Conservation (phyloP, 2,329 filamentous ascomycete genomes). For the Scedosporium minutisporum region DNA sequence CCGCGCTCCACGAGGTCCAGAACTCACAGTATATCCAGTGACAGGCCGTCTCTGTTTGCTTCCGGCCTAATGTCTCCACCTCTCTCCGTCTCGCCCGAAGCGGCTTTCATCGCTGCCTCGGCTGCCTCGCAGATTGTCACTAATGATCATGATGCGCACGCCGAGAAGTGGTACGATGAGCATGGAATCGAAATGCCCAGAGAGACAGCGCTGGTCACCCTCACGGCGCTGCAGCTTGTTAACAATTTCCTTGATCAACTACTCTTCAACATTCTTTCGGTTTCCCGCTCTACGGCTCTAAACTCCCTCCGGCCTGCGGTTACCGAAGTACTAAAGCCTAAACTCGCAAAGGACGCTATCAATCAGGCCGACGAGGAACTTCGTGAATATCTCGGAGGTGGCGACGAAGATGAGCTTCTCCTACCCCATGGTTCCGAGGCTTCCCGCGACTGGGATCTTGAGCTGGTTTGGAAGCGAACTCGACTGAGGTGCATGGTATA, state of each 20-base stretch:
- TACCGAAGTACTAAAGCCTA: conserved; percentile 76
- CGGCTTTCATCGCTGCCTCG: conserved; percentile 78
- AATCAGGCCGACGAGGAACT: conserved; percentile 78
- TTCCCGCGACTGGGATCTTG: conserved; percentile 65
- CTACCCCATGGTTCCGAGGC: conserved; percentile 42
- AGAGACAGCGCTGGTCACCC: conserved; percentile 64
- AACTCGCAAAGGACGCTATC: conserved; percentile 77
- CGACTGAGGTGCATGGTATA: conserved; percentile 96
- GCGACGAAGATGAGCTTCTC: conserved; percentile 62
- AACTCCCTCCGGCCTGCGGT: conserved; percentile 70
- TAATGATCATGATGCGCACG: conserved; percentile 71
- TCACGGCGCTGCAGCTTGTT: conserved; percentile 63
- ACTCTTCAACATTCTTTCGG: conserved; percentile 78
- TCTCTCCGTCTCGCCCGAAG: conserved; percentile 58
- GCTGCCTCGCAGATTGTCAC: conserved; percentile 89
- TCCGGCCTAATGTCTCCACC: conserved; percentile 58
- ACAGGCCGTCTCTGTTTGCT: conserved; percentile 52
- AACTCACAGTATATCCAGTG: conserved; percentile 60
- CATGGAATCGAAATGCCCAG: conserved; percentile 55
- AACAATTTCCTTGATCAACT: conserved; percentile 93
- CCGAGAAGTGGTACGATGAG: conserved; percentile 59
- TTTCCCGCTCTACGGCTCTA: conserved; percentile 69
- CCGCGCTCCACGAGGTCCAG: conserved; percentile 32
- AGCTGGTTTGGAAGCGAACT: conserved; percentile 88
- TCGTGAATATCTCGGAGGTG: conserved; percentile 73